Evolutionary conservation across 768 basidiomycete species (phyloP).

Genomic region (Podaxis mareebaensis): DNA sequence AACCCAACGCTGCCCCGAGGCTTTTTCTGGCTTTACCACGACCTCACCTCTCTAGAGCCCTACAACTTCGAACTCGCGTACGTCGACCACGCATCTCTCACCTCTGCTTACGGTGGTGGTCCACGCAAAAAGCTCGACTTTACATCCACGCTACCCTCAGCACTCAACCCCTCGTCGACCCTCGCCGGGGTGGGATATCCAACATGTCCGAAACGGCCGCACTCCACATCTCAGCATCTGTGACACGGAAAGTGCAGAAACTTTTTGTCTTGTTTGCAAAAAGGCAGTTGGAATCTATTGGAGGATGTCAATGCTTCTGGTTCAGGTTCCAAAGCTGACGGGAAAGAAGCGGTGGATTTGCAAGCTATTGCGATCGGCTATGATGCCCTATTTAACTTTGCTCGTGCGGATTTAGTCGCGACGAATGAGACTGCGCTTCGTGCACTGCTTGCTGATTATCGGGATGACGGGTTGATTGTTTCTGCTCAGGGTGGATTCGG

Average conservation of each 20-base stretch:
- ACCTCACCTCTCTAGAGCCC: constrained; percentile 79
- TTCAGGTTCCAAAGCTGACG: not conserved
- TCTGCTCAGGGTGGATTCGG: constrained; percentile 40
- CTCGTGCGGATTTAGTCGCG: constrained; percentile 73
- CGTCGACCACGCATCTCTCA: constrained; percentile 61
- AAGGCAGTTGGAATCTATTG: constrained; percentile 65
- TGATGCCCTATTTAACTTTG: constrained; percentile 52
- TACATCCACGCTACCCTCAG: not conserved
- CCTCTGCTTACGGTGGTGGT: constrained; percentile 37
- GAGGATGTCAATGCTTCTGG: constrained; percentile 36
- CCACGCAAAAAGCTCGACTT: no score
- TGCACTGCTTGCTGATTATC: constrained; percentile 84
- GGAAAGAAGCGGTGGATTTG: constrained; percentile 34
- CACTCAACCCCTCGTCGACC: constrained; percentile 27
- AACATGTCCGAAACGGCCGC: constrained; percentile 70
- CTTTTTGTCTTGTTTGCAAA: constrained; percentile 73
- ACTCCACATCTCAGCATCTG: constrained; percentile 79
- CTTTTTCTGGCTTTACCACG: constrained; percentile 85
- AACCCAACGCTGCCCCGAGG: constrained; percentile 40
- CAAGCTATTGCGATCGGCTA: constrained; percentile 62
- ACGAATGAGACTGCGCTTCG: constrained; percentile 84
- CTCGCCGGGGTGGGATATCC: constrained; percentile 14
- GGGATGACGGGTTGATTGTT: constrained; percentile 84
- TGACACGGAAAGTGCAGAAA: constrained; percentile 85
- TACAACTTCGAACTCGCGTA: constrained; percentile 80